Percentiles rank a stretch among this genome's conserved stretches.
phyloP scores from a whole-genome alignment of 2,329 filamentous ascomycete genomes.

The Epichloe bromicola region DNA sequence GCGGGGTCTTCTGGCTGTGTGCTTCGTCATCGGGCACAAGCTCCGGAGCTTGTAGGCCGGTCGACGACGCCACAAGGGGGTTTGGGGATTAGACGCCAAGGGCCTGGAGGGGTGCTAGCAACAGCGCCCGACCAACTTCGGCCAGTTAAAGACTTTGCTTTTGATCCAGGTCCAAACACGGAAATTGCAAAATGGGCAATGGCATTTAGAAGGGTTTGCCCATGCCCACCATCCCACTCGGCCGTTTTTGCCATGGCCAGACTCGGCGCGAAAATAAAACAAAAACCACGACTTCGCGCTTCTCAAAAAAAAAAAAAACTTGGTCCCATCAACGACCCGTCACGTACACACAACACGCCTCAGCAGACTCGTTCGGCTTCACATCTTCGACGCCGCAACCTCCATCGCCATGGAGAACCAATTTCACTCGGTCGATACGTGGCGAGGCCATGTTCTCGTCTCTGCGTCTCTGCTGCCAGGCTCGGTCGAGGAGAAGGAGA shows the following conservation, averaged over 20 bases:
- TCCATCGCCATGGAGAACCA: not conserved
- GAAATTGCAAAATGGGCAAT: not conserved
- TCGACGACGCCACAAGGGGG: not conserved
- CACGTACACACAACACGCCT: too few species aligned
- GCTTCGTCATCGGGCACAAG: not conserved
- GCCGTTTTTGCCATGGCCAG: too few species aligned
- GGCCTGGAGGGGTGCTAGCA: not conserved
- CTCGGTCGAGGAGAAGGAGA: not conserved
- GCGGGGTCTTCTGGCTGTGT: not conserved
- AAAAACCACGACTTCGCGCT: too few species aligned
- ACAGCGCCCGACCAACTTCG: not conserved
- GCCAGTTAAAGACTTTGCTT: not conserved
- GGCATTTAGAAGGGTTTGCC: not conserved
- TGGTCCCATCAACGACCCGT: not conserved
- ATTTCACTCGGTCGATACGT: not conserved
- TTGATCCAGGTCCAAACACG: not conserved
- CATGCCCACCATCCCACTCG: not conserved
- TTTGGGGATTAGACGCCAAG: not conserved
- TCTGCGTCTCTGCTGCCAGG: not conserved
- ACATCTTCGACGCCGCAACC: not conserved
- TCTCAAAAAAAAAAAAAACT: too few species aligned
- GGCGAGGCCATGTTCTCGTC: conserved; percentile 1
- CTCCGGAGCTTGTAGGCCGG: not conserved
- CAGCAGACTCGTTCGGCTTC: not conserved
- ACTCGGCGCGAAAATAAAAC: too few species aligned